These are phyloP conservation scores for Plectosphaerella cucumerina DNA, from an alignment of 2,329 filamentous ascomycete species.

Conservation along the genomic window DNA sequence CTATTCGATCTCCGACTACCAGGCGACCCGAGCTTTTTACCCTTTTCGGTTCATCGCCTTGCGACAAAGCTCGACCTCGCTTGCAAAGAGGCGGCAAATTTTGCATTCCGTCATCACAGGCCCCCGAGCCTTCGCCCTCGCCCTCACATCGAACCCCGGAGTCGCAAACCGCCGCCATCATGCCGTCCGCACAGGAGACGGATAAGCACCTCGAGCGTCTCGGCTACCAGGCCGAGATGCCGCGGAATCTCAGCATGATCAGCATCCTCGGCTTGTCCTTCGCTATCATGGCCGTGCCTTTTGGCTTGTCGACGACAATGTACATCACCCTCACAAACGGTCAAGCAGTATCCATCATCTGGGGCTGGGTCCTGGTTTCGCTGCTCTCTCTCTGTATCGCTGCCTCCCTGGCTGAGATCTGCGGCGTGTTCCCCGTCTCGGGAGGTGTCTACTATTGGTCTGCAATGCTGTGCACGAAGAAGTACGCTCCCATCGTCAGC, in stretches of 20 bases:
- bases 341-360: slow-evolving; percentile 64
- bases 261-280: slow-evolving; percentile 65
- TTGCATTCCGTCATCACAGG: too few species aligned
- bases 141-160: too few species aligned
- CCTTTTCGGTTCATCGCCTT: too few species aligned
- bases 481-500: slow-evolving; percentile 63
- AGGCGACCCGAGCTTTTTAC: too few species aligned
- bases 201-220: slow-evolving; percentile 33
- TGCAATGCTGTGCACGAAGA: slow-evolving; percentile 60
- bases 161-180: not conserved
- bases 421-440: slow-evolving; percentile 63
- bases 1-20: too few species aligned
- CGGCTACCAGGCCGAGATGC: slow-evolving; percentile 44
- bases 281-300: slow-evolving; percentile 71
- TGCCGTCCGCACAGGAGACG: not conserved
- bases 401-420: slow-evolving; percentile 64
- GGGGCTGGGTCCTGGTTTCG: slow-evolving; percentile 65
- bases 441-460: slow-evolving; percentile 70
- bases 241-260: slow-evolving; percentile 44
- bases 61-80: too few species aligned
- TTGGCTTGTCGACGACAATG: slow-evolving; percentile 64
- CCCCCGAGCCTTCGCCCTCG: too few species aligned
- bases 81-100: too few species aligned
- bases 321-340: slow-evolving; percentile 66
- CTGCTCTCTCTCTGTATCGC: slow-evolving; percentile 61